These are phyloP conservation scores for Xerocomus cyaneibrunnescens DNA, from an alignment of 1,284 basidiomycete species.

Conservation along the genomic window DNA sequence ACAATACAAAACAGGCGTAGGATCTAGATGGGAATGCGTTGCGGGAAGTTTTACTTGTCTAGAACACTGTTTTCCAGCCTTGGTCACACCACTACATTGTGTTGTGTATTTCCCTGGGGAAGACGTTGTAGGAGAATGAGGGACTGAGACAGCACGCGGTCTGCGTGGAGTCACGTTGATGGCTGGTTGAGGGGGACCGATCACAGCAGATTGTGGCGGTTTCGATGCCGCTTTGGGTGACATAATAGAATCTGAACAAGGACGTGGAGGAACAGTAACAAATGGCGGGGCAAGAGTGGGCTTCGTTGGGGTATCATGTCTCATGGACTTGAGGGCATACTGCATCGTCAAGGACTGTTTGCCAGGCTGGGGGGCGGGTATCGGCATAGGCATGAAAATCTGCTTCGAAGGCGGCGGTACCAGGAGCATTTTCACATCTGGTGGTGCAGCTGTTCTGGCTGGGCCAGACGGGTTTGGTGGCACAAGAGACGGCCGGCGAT, in stretches of 20 bases:
- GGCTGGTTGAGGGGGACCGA: constrained; percentile 5
- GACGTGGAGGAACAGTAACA: constrained; percentile 25
- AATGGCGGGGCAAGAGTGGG: constrained; percentile 14
- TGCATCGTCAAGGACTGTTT: constrained; percentile 60
- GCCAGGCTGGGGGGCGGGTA: constrained; percentile 30
- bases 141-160: constrained; percentile 34
- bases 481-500: constrained; percentile 9
- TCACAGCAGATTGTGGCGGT: constrained; percentile 8
- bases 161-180: constrained; percentile 14
- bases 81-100: constrained; percentile 67
- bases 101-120: constrained; percentile 33
- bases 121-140: constrained; percentile 31
- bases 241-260: constrained; percentile 19
- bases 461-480: neutral
- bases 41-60: constrained; percentile 55
- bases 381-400: constrained; percentile 15
- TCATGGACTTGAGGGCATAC: constrained; percentile 45
- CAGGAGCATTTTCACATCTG: constrained; percentile 9
- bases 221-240: constrained; percentile 4
- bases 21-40: constrained; percentile 40
- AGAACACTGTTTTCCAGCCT: constrained; percentile 60
- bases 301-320: constrained; percentile 13
- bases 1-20: constrained; percentile 54
- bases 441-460: constrained; percentile 7
- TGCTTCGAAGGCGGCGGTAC: constrained; percentile 23